Base-by-base conservation (phyloP, 2,329 filamentous ascomycete genomes). In the Gnomoniopsis sp. region DNA sequence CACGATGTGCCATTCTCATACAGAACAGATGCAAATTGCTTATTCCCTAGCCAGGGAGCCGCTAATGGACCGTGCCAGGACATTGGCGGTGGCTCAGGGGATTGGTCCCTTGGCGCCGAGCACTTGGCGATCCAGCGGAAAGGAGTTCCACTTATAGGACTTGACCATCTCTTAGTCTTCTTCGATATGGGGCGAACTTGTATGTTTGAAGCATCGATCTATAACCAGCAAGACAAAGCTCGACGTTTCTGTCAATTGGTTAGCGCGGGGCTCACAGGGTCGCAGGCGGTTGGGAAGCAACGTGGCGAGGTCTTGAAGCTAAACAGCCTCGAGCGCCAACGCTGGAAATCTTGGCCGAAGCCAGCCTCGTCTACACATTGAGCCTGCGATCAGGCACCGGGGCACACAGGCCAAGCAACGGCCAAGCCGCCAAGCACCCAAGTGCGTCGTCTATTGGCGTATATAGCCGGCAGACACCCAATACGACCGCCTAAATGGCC, bases 401-500 rank as follows among this genome's bases (percentile, higher is more conserved):
- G 26, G 30, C 43, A 55, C 48, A 47, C 48, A 19, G 36, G 58
- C 58, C 58, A 60, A 60, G 58, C 26, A 50, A 34, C 33, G 38
- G 58, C 58, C 58, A 60, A 60, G 58, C 58, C 30, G 58, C 58
- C 58, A 60, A 57, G 58, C 43, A 49, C 34, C 38, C 51, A 52
- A 4, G 33, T 36, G 46, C 53, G 53, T 41, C 41, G 49, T 57
- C 38, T 38, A 47, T 52, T 30, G 26, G 26, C 26, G 26, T 23
- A 23, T 43, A 49, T n/a, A n/a, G 12, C 41, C 21, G 33, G 49
- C 33, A 23, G 53, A 36, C 38, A 26, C 34, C 44, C 36, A 53
- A 57, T 57, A 53, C 53, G 53, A 57, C 23, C 33, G 49, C 36
- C 55, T 21, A 22, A 21, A 46, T 46, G n/a, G 3, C 4, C 21